phyloP scores from a whole-genome alignment of 1,284 basidiomycete species.

The Cryptococcus depauperatus region DNA sequence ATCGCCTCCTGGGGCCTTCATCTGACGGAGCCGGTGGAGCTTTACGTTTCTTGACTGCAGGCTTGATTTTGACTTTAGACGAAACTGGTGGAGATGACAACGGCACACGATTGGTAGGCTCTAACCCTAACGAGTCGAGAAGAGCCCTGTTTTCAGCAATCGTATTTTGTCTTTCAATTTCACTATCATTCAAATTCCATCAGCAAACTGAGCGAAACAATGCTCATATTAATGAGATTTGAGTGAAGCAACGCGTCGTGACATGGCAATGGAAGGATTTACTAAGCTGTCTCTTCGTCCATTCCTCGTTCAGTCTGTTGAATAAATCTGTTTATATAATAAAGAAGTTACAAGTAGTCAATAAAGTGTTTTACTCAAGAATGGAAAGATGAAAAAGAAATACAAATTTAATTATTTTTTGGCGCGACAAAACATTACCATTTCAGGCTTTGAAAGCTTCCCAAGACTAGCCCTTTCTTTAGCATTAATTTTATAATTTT shows the following conservation, averaged over 20 bases:
- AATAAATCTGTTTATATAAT: too few species aligned
- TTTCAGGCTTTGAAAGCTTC: too few species aligned
- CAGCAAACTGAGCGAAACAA: too few species aligned
- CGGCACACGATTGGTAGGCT: slow-evolving; percentile 13
- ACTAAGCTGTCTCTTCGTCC: slow-evolving; percentile 37
- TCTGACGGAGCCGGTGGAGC: slow-evolving; percentile 10
- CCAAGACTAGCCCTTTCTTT: too few species aligned
- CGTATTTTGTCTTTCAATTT: slow-evolving; percentile 42
- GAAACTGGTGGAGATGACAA: not conserved
- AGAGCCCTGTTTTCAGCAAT: slow-evolving; percentile 45
- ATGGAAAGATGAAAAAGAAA: too few species aligned
- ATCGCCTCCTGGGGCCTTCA: slow-evolving; percentile 32
- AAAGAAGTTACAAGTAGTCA: too few species aligned
- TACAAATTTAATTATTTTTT: too few species aligned
- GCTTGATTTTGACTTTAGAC: slow-evolving; percentile 8
- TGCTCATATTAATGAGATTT: not conserved
- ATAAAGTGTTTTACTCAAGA: too few species aligned
- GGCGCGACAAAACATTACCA: too few species aligned
- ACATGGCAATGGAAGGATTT: slow-evolving; percentile 8
- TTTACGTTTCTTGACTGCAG: slow-evolving; percentile 22
- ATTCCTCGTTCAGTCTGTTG: slow-evolving; percentile 9
- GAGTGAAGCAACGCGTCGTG: not conserved
- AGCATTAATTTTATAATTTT: too few species aligned
- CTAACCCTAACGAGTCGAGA: slow-evolving; percentile 43
- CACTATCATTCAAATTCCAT: too few species aligned